phyloP scores from a whole-genome alignment of 306 rosid genomes.

The Cucumis hystrix region DNA sequence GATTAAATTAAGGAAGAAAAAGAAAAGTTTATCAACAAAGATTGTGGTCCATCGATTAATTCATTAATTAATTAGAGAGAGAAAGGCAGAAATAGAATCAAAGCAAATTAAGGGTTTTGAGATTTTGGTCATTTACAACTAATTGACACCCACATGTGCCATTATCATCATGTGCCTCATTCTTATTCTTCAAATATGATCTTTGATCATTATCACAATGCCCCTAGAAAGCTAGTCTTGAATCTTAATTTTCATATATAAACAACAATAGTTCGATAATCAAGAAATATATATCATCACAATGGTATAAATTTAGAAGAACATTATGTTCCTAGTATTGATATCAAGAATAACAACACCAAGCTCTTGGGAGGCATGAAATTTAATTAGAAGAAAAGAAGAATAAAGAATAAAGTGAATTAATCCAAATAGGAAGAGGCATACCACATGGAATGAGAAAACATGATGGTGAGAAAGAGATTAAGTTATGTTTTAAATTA shows the following conservation, averaged over 20 bases:
- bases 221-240: neutral
- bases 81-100: neutral
- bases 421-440: neutral
- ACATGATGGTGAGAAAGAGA: neutral
- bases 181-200: neutral
- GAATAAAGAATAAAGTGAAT: too few species aligned
- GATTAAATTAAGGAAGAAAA: neutral
- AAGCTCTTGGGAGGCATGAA: too few species aligned
- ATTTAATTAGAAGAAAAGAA: neutral
- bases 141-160: neutral
- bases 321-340: too few species aligned
- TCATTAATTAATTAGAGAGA: neutral
- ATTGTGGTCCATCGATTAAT: constrained; percentile 5
- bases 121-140: neutral
- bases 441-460: neutral
- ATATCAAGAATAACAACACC: too few species aligned
- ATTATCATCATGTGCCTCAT: neutral
- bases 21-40: neutral
- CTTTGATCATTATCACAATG: neutral
- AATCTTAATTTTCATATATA: neutral
- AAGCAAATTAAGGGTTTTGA: neutral
- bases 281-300: too few species aligned
- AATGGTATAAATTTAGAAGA: too few species aligned
- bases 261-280: neutral
- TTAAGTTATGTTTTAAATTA: neutral